Conservation (phyloP, 805 yeast genomes). For the Starmerella bombi region DNA sequence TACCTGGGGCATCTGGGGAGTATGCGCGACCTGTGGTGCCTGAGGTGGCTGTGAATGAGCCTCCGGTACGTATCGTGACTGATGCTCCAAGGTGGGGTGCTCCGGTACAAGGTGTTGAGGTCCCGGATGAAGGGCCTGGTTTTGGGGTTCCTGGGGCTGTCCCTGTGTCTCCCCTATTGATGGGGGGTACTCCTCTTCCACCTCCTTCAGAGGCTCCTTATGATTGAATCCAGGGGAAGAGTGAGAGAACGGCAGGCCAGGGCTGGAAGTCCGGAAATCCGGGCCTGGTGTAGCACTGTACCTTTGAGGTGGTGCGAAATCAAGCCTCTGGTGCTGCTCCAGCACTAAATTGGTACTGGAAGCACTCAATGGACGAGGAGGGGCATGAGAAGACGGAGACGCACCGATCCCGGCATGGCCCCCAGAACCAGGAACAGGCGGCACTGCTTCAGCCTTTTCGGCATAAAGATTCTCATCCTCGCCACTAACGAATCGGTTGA, state of each 20-base stretch:
- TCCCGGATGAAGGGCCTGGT: too few species aligned
- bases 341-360: neutral
- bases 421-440: too few species aligned
- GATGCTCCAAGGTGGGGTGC: too few species aligned
- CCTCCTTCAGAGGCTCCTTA: slow-evolving; percentile 8
- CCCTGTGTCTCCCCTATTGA: too few species aligned
- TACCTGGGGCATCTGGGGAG: neutral
- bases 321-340: neutral
- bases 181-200: slow-evolving; percentile 10
- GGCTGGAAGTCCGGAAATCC: slow-evolving; percentile 1
- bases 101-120: too few species aligned
- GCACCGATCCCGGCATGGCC: neutral
- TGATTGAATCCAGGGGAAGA: neutral
- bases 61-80: too few species aligned
- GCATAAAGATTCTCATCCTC: slow-evolving; percentile 38
- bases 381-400: neutral
- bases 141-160: too few species aligned
- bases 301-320: slow-evolving; percentile 6
- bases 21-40: neutral
- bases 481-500: slow-evolving; percentile 71
- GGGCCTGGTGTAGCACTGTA: slow-evolving; percentile 16
- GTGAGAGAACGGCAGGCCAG: neutral
- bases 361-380: neutral
- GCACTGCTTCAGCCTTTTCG: neutral
- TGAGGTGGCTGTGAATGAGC: neutral